Conservation (phyloP, 2,329 filamentous ascomycete genomes). For the Penicillium sp. region DNA sequence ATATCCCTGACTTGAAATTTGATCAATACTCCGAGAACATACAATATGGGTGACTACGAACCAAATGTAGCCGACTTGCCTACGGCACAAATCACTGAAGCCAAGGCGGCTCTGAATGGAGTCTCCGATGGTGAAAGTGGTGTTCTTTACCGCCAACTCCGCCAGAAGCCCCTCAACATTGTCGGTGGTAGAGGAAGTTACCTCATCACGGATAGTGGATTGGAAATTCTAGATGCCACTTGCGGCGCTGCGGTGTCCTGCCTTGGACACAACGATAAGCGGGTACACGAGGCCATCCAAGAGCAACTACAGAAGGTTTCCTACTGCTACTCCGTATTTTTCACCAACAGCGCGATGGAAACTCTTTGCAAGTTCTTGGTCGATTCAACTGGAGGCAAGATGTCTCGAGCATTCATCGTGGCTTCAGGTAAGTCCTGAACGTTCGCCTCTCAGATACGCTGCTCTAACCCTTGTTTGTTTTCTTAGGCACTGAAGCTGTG, state of each 20-base stretch:
- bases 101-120: background rate
- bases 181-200: conserved; percentile 49
- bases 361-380: conserved; percentile 51
- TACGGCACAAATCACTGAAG: background rate
- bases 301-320: conserved; percentile 58
- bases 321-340: conserved; percentile 60
- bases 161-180: conserved; percentile 44
- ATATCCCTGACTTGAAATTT: background rate
- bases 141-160: conserved; percentile 54
- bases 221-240: conserved; percentile 66
- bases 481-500: conserved; percentile 62
- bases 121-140: conserved; percentile 17
- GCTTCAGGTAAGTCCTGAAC: conserved; percentile 49
- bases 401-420: conserved; percentile 57
- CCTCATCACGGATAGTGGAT: conserved; percentile 51
- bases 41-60: conserved; percentile 24
- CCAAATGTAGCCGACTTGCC: background rate
- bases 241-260: conserved; percentile 72
- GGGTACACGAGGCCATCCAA: conserved; percentile 61
- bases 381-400: conserved; percentile 50
- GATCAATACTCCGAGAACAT: background rate
- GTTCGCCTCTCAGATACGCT: background rate
- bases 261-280: conserved; percentile 65
- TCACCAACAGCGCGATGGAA: conserved; percentile 54
- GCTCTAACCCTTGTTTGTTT: background rate